Percentiles rank a stretch among this genome's conserved stretches.
phyloP scores from a whole-genome alignment of 1,284 basidiomycete species.

The Abortiporus biennis region DNA sequence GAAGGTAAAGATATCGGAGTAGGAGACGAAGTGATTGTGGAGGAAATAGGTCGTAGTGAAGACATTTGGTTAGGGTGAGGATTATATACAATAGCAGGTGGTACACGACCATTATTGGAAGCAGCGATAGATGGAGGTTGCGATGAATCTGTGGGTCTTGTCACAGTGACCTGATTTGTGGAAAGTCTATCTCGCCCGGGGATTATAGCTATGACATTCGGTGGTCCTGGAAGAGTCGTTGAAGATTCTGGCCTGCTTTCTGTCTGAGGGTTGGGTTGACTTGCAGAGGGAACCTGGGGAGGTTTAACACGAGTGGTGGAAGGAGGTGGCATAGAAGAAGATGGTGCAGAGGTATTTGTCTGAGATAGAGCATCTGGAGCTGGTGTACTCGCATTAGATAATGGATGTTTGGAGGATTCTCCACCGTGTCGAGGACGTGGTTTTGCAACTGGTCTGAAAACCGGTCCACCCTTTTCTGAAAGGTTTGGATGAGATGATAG shows the following conservation, averaged over 20 bases:
- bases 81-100: not conserved
- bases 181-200: not conserved
- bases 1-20: slow-evolving; percentile 8
- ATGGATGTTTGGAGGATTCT: slow-evolving; percentile 31
- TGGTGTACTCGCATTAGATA: slow-evolving; percentile 16
- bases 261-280: not conserved
- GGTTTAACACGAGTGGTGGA: too few relatives aligned
- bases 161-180: not conserved
- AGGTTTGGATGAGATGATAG: too few relatives aligned
- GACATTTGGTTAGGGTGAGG: not conserved
- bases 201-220: not conserved
- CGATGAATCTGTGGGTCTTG: not conserved
- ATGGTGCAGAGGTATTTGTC: slow-evolving; percentile 3
- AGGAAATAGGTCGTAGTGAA: not conserved
- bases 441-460: slow-evolving; percentile 63
- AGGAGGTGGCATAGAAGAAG: slow-evolving; percentile 18
- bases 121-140: slow-evolving; percentile 1
- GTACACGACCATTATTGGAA: not conserved
- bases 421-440: slow-evolving; percentile 35
- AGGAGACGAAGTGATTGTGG: not conserved
- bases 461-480: slow-evolving; percentile 63
- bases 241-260: not conserved
- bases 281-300: not conserved
- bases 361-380: slow-evolving; percentile 21
- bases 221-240: not conserved